phyloP scores from a whole-genome alignment of 2,329 filamentous ascomycete species.

The Xylaria sp. region DNA sequence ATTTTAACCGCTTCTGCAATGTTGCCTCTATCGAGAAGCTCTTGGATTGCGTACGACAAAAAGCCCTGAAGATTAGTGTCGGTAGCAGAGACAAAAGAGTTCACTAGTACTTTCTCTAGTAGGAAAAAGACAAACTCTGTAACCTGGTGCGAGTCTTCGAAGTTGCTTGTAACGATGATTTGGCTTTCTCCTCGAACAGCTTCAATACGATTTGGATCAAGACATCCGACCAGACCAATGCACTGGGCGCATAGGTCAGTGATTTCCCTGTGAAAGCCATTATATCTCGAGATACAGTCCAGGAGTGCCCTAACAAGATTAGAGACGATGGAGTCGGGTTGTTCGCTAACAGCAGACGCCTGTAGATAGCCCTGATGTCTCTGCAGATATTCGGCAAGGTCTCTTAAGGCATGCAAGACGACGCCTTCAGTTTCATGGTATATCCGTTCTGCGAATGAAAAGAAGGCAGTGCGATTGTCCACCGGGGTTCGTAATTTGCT shows the following conservation, averaged over 20 bases:
- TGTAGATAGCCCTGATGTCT: conserved; percentile 81
- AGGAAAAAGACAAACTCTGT: conserved; percentile 88
- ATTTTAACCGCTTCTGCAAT: conserved; percentile 68
- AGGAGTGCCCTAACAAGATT: conserved; percentile 80
- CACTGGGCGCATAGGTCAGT: conserved; percentile 80
- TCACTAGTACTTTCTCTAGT: conserved; percentile 87
- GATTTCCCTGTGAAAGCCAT: conserved; percentile 72
- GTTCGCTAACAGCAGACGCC: conserved; percentile 81
- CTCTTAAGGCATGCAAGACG: conserved; percentile 80
- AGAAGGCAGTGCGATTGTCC: conserved; percentile 73
- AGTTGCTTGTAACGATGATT: conserved; percentile 90
- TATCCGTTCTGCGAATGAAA: conserved; percentile 77
- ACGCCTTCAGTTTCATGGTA: conserved; percentile 87
- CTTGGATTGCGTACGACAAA: conserved; percentile 93
- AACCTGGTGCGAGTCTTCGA: conserved; percentile 79
- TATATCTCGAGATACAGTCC: conserved; percentile 86
- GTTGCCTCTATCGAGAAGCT: conserved; percentile 81
- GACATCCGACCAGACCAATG: conserved; percentile 86
- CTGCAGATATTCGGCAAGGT: conserved; percentile 79
- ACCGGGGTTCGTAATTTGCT: conserved; percentile 71
- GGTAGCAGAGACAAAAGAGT: conserved; percentile 88
- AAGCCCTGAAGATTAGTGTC: conserved; percentile 91
- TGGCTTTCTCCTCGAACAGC: conserved; percentile 79
- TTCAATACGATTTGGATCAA: conserved; percentile 92
- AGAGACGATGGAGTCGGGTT: conserved; percentile 79